phyloP scores from a whole-genome alignment of 2,329 filamentous ascomycete species.

The Juglanconis sp. region DNA sequence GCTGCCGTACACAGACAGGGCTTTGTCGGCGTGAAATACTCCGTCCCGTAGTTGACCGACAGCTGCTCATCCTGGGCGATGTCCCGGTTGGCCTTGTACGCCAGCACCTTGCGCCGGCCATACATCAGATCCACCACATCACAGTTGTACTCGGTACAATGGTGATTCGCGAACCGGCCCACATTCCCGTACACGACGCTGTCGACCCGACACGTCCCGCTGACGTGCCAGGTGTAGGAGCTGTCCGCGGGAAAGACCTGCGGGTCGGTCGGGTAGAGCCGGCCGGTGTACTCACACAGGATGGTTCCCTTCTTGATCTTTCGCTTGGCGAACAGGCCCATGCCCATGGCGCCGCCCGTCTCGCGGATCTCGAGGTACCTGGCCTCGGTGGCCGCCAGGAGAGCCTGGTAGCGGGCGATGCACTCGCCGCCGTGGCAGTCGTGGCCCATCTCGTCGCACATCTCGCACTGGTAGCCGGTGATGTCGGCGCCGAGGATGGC shows the following conservation, averaged over 20 bases:
- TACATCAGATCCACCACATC: not conserved
- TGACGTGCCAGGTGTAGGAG: not conserved
- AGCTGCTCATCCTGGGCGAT: conserved; percentile 1
- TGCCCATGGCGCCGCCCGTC: not conserved
- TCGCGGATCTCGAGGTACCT: not conserved
- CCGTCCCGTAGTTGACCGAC: conserved; percentile 1
- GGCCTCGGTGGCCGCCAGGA: not conserved
- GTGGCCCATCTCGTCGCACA: not conserved
- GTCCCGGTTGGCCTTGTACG: not conserved
- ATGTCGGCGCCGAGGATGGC: not conserved
- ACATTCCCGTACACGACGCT: not conserved
- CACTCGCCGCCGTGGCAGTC: conserved; percentile 1
- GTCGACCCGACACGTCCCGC: not conserved
- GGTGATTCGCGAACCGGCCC: conserved; percentile 6
- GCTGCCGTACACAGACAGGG: not conserved
- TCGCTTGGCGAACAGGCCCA: conserved; percentile 2
- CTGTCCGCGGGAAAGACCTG: accelerated
- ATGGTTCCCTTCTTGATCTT: not conserved
- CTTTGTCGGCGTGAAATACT: not conserved
- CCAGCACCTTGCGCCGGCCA: conserved; percentile 1
- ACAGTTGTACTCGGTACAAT: conserved; percentile 1
- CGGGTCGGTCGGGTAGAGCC: not conserved
- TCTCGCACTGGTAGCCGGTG: not conserved
- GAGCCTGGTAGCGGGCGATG: not conserved
- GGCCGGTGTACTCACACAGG: conserved; percentile 7